phyloP scores from a whole-genome alignment of 2,329 filamentous ascomycete genomes.

The Apiospora marii region DNA sequence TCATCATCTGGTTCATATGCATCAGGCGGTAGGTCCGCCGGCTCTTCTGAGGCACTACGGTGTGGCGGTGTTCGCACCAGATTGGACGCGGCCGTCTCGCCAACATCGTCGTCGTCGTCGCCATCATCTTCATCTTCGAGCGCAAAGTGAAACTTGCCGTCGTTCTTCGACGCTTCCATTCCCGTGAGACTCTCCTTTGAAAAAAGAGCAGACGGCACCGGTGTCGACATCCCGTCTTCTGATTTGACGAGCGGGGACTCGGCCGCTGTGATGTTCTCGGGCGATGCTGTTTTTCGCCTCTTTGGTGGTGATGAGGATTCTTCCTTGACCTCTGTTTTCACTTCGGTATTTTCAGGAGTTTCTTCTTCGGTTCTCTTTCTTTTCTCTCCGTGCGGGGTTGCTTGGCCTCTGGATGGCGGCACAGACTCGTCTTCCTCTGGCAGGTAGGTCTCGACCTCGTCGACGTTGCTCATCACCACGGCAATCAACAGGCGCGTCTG shows the following conservation, averaged over 20 bases:
- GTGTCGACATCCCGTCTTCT: conserved; percentile 13
- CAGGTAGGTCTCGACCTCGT: conserved; percentile 50
- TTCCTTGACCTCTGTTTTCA: conserved; percentile 31
- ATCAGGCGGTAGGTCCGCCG: neutral
- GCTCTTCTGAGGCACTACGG: neutral
- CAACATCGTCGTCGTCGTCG: conserved; percentile 25
- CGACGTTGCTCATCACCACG: conserved; percentile 67
- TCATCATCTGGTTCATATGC: conserved; percentile 33
- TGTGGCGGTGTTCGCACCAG: conserved; percentile 17
- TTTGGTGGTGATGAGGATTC: conserved; percentile 27
- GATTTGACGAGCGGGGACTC: conserved; percentile 21
- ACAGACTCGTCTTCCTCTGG: conserved; percentile 25
- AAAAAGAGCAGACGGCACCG: neutral
- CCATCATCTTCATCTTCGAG: conserved; percentile 35
- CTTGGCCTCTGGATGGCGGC: neutral
- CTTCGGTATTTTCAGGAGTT: conserved; percentile 18
- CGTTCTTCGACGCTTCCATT: conserved; percentile 14
- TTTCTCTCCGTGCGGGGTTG: conserved; percentile 7
- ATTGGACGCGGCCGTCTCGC: neutral
- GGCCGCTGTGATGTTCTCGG: neutral
- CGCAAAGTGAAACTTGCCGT: conserved; percentile 41
- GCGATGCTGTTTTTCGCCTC: conserved; percentile 26
- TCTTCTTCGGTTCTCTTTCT: conserved; percentile 8
- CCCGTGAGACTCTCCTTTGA: neutral
- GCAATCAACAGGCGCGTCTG: conserved; percentile 75